Conservation (phyloP, 2,329 filamentous ascomycete genomes). For the Blastomyces silverae region DNA sequence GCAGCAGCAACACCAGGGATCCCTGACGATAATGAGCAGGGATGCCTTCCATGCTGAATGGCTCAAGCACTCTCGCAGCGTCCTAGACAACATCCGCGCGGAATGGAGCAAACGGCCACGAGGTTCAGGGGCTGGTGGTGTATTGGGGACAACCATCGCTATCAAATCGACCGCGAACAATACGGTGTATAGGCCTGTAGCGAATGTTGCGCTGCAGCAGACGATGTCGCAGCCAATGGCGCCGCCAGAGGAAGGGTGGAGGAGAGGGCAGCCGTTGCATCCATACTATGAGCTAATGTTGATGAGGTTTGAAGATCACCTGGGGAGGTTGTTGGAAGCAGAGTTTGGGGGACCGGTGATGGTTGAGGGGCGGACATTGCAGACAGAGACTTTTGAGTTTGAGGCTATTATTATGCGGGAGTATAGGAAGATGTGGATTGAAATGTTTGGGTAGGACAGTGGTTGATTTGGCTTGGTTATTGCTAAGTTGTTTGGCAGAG, state of each 20-base stretch:
- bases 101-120: conserved; percentile 19
- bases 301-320: conserved; percentile 17
- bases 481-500: neutral
- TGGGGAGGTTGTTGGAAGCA: neutral
- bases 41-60: conserved; percentile 18
- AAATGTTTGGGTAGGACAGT: conserved; percentile 16
- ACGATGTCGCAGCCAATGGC: conserved; percentile 14
- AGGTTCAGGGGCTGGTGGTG: conserved; percentile 8
- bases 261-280: conserved; percentile 18
- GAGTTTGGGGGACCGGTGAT: neutral
- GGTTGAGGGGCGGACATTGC: neutral
- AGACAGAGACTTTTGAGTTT: conserved; percentile 12
- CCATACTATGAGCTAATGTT: conserved; percentile 22
- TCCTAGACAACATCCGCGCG: conserved; percentile 21
- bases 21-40: neutral
- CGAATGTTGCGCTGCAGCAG: conserved; percentile 16
- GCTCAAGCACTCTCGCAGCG: conserved; percentile 19
- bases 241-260: conserved; percentile 20
- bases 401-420: conserved; percentile 19
- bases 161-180: conserved; percentile 18
- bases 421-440: conserved; percentile 21
- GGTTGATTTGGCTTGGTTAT: neutral
- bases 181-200: conserved; percentile 16
- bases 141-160: neutral
- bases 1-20: neutral